These are phyloP conservation scores for Jatropha curcas DNA, from an alignment of 345 rosid species.

Conservation along the genomic window DNA sequence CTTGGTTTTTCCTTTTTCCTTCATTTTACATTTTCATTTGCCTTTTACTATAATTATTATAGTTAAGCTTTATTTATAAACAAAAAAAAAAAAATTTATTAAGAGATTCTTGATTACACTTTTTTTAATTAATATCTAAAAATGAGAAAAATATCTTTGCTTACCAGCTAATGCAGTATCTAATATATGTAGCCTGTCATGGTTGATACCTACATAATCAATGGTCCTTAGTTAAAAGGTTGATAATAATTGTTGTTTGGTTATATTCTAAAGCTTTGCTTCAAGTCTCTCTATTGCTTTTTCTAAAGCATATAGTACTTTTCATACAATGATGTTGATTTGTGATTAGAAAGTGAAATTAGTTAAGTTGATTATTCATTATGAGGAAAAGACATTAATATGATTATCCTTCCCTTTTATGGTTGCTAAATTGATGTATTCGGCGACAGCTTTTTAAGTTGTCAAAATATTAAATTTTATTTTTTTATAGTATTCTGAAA, in stretches of 20 bases:
- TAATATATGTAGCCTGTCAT: constrained; percentile 1
- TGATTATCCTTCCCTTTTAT: too few relatives aligned
- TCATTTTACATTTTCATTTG: not conserved
- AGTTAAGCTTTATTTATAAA: too few relatives aligned
- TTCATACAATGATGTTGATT: too few relatives aligned
- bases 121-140: not conserved
- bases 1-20: not conserved
- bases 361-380: too few relatives aligned
- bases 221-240: not conserved
- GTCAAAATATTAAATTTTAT: too few relatives aligned
- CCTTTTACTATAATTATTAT: not conserved
- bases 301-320: not conserved
- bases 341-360: too few relatives aligned
- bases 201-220: constrained; percentile 9
- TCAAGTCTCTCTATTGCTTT: not conserved
- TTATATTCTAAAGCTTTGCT: not conserved
- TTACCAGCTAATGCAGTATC: not conserved
- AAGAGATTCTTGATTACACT: not conserved
- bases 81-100: too few relatives aligned
- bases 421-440: too few relatives aligned
- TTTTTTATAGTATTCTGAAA: too few relatives aligned
- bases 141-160: not conserved
- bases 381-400: too few relatives aligned
- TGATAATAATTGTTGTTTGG: not conserved
- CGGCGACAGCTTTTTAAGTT: too few relatives aligned